These are phyloP conservation scores for Cyberlindnera americana DNA, from an alignment of 805 yeast genomes.

Conservation along the genomic window DNA sequence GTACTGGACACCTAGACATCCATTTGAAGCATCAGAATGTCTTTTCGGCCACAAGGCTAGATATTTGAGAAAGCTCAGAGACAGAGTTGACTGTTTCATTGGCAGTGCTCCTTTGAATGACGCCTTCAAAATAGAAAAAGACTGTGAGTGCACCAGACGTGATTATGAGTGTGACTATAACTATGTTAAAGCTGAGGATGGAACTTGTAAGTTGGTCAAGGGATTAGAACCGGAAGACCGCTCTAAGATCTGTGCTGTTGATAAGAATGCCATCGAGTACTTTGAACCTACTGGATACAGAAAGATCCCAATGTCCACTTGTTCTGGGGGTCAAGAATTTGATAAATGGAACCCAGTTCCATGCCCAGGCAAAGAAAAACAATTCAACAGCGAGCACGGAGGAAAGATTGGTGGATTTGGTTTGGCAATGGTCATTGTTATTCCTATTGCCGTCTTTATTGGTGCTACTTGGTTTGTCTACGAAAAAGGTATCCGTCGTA, in stretches of 20 bases:
- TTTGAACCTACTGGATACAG: slow-evolving; percentile 93
- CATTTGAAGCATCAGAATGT: slow-evolving; percentile 47
- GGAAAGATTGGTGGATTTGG: slow-evolving; percentile 50
- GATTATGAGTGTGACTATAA: slow-evolving; percentile 96
- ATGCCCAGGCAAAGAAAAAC: slow-evolving; percentile 83
- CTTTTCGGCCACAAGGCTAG: slow-evolving; percentile 70
- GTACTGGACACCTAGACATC: slow-evolving; percentile 59
- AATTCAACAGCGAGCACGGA: slow-evolving; percentile 50
- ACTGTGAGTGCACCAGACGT: slow-evolving; percentile 80
- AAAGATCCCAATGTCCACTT: slow-evolving; percentile 78
- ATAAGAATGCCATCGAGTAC: slow-evolving; percentile 57
- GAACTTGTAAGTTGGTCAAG: slow-evolving; percentile 76
- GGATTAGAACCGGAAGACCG: slow-evolving; percentile 70
- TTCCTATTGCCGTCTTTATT: slow-evolving; percentile 44
- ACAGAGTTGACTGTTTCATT: slow-evolving; percentile 63
- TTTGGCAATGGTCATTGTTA: slow-evolving; percentile 46
- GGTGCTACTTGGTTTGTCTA: slow-evolving; percentile 53
- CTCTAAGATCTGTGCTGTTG: slow-evolving; percentile 51
- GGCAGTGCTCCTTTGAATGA: slow-evolving; percentile 49
- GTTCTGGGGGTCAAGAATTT: slow-evolving; percentile 73
- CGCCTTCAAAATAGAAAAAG: slow-evolving; percentile 52
- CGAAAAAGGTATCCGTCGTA: slow-evolving; percentile 78
- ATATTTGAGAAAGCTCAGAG: slow-evolving; percentile 52
- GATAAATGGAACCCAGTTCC: slow-evolving; percentile 65
- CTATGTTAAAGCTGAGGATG: slow-evolving; percentile 64